phyloP scores from a whole-genome alignment of 257 asterid species.

The Cruciata laevipes region DNA sequence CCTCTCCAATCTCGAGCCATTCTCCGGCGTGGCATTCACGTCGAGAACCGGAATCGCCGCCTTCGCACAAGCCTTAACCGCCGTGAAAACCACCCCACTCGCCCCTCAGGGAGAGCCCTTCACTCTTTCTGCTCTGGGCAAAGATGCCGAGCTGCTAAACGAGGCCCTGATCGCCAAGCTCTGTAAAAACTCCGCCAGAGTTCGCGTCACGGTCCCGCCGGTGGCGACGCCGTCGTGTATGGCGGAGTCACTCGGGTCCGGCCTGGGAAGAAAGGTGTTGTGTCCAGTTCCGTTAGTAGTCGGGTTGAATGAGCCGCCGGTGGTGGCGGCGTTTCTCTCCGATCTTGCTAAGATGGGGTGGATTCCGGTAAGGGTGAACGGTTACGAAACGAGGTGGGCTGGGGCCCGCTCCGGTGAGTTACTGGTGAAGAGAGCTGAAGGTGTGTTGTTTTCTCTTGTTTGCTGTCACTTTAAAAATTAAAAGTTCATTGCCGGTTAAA shows the following conservation, averaged over 20 bases:
- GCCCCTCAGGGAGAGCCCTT: constrained; percentile 39
- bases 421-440: constrained; percentile 24
- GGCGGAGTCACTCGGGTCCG: constrained; percentile 52
- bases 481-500: no score
- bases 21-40: constrained; percentile 74
- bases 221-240: constrained; percentile 62
- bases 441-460: no score
- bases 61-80: constrained; percentile 40
- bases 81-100: constrained; percentile 25
- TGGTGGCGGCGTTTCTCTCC: constrained; percentile 53
- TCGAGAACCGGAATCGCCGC: constrained; percentile 69
- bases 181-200: constrained; percentile 45
- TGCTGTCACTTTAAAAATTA: no score
- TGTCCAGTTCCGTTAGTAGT: constrained; percentile 71
- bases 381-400: constrained; percentile 71
- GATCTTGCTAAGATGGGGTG: constrained; percentile 50
- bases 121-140: constrained; percentile 57
- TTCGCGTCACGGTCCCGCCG: constrained; percentile 49
- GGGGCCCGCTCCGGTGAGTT: constrained; percentile 33
- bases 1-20: constrained; percentile 40
- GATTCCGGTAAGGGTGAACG: constrained; percentile 45
- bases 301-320: constrained; percentile 72
- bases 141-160: constrained; percentile 54
- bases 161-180: constrained; percentile 33
- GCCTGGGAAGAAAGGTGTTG: constrained; percentile 43